phyloP scores from a whole-genome alignment of 1,284 basidiomycete genomes.

The Phylloporus sp. region DNA sequence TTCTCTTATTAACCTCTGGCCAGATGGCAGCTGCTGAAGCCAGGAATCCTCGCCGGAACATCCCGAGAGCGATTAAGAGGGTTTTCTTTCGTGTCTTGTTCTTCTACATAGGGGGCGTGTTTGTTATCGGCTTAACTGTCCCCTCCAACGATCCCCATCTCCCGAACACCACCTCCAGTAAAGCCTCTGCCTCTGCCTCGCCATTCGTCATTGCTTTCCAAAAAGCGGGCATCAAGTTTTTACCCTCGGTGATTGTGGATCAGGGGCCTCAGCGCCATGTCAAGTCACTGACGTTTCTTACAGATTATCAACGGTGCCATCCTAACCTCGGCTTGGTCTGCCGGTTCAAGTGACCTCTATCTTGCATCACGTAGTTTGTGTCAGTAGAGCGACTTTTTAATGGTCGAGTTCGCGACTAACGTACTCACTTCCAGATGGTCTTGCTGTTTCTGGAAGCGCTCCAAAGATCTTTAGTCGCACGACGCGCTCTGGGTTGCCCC shows the following conservation, averaged over 20 bases:
- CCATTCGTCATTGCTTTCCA: constrained; percentile 59
- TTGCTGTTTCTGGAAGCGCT: constrained; percentile 62
- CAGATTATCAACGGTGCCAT: constrained; percentile 70
- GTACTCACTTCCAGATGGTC: constrained; percentile 55
- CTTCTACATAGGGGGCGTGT: constrained; percentile 54
- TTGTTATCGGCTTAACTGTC: constrained; percentile 57
- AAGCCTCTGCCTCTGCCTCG: constrained; percentile 40
- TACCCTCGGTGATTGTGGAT: constrained; percentile 44
- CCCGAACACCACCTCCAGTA: constrained; percentile 36
- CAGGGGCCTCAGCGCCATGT: neutral
- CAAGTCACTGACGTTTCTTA: neutral
- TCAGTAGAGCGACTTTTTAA: no score
- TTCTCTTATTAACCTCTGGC: neutral
- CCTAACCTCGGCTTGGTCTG: constrained; percentile 66
- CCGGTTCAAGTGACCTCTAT: constrained; percentile 31
- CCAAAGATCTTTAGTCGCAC: constrained; percentile 59
- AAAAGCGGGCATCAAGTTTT: constrained; percentile 53
- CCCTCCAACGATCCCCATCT: constrained; percentile 48
- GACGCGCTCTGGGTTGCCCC: constrained; percentile 62
- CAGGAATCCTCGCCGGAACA: constrained; percentile 38
- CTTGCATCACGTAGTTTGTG: constrained; percentile 28
- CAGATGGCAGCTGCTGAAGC: constrained; percentile 55
- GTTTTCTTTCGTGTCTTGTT: constrained; percentile 56
- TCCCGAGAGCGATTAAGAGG: constrained; percentile 49
- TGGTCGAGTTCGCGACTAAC: no score